Evolutionary conservation across 352 stramenopile genomes (phyloP), one percentile per base, ranked within the genome.

Genomic region (Globisporangium solare): DNA sequence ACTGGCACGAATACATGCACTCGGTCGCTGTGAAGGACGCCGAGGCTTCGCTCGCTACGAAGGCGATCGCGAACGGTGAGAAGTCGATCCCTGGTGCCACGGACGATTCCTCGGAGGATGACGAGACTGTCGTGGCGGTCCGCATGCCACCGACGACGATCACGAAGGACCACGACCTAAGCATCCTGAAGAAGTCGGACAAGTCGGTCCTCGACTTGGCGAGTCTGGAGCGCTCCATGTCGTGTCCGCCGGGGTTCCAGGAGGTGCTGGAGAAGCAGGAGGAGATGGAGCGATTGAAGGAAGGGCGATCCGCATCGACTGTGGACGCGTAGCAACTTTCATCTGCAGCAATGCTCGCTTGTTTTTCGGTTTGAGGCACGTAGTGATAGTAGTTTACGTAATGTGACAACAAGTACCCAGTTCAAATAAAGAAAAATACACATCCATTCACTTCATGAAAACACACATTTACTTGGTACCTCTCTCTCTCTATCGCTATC

Each of bases 1-100:
- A 94, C 65, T 94, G 84, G 84, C 83, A 73, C 47, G 75, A 82
- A 56, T 94, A 86, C 69, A 94, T 94, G 84, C 84, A 89, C 68
- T 67, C 77, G 76, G 41, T 71, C 64, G 56, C 59, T 70, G 60
- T 60, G 37, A 82, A 79, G 47, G 60, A 65, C 12, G 56, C 31
- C 5, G 48, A 54, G 2, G 52, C 41, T 21, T 27, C 41, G 5
- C 46, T 51, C 3, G 45, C 43, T 14, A n/a, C 27, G 6, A 27
- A 56, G 17, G 53, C 46, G 51, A 66, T 53, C 39, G 35, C 7
- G 43, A 51, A 43, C 31, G 18, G 17, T 15, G 45, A 13, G 27
- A 46, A 12, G 45, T 21, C 18, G 15, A 11, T 24, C 18, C 42
- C 47, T 31, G 21, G 31, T 31, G 21, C 21, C 11, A n/a, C 58